These are phyloP conservation scores for Austroboletus niveus DNA, from an alignment of 1,284 basidiomycete species.

Conservation along the genomic window DNA sequence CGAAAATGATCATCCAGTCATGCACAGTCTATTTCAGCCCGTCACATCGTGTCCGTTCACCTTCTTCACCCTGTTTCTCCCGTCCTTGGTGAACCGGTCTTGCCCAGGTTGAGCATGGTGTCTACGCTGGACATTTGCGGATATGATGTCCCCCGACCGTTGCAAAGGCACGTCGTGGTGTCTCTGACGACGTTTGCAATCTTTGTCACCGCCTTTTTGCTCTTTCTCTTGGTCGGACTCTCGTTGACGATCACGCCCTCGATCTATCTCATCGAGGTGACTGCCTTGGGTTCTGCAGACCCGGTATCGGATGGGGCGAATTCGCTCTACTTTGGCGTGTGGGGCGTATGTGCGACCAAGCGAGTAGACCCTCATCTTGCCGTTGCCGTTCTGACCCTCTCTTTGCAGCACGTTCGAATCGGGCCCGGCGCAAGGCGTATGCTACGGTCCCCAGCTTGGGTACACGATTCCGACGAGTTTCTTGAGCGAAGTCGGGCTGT, in stretches of 20 bases:
- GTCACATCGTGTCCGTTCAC: not conserved
- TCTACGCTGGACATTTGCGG: conserved; percentile 20
- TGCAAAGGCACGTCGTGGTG: conserved; percentile 45
- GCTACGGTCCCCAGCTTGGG: conserved; percentile 58
- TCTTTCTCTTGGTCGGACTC: conserved; percentile 70
- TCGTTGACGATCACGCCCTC: conserved; percentile 72
- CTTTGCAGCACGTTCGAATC: conserved; percentile 13
- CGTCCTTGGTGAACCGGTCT: not conserved
- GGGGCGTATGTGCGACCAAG: conserved; percentile 69
- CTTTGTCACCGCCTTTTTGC: conserved; percentile 58
- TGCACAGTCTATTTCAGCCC: not conserved
- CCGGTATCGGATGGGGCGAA: conserved; percentile 55
- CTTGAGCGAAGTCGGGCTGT: conserved; percentile 43
- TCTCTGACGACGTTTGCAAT: conserved; percentile 45
- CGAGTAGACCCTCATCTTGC: conserved; percentile 14
- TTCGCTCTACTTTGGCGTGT: conserved; percentile 67
- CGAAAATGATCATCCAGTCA: conserved; percentile 2
- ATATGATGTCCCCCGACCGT: conserved; percentile 31
- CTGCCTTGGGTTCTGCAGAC: conserved; percentile 36
- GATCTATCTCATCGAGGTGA: conserved; percentile 64
- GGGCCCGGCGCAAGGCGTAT: conserved; percentile 35
- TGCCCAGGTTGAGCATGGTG: conserved; percentile 6
- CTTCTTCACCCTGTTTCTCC: not conserved
- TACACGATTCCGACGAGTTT: conserved; percentile 47
- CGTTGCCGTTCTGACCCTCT: not conserved